A percentile compares a stretch with the other conserved stretches of the same genome.
Conservation (phyloP, 352 stramenopile genomes). For the Lagenidium giganteum region DNA sequence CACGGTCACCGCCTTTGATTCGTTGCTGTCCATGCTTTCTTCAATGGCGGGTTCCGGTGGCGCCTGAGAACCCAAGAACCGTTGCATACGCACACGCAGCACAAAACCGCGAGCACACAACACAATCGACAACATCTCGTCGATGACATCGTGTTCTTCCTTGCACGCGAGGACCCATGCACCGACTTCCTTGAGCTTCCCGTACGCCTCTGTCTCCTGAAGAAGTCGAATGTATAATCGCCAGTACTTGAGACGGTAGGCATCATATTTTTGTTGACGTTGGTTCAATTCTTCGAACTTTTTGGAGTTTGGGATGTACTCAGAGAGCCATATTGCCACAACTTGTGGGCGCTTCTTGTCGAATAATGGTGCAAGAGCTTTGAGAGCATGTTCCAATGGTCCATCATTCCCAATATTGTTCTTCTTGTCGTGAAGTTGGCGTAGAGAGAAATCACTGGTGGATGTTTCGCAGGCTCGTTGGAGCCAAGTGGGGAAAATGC, state of each 20-base stretch:
- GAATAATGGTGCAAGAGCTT: constrained; percentile 26
- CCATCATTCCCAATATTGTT: no score
- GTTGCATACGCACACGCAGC: not conserved
- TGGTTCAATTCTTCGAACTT: constrained; percentile 83
- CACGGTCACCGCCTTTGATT: constrained; percentile 1
- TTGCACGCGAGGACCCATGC: constrained; percentile 74
- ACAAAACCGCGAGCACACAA: constrained; percentile 41
- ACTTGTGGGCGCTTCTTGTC: constrained; percentile 29
- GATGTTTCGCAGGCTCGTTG: no score
- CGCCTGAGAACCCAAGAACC: no score
- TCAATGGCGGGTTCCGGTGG: not conserved
- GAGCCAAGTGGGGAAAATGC: no score
- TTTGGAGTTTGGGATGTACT: constrained; percentile 61
- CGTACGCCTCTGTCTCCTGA: constrained; percentile 44
- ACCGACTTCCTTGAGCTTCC: constrained; percentile 56
- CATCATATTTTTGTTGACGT: constrained; percentile 77
- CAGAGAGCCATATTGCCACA: constrained; percentile 61
- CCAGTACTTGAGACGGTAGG: constrained; percentile 74
- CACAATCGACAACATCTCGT: constrained; percentile 58
- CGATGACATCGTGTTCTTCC: constrained; percentile 79
- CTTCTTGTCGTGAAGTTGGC: no score
- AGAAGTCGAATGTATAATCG: constrained; percentile 55
- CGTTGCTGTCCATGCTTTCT: not conserved
- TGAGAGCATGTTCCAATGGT: constrained; percentile 16
- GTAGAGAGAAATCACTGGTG: no score